Evolutionary conservation across 257 asterid genomes (phyloP), one percentile per base, ranked within the genome.

Genomic region (Ophiorrhiza pumila): DNA sequence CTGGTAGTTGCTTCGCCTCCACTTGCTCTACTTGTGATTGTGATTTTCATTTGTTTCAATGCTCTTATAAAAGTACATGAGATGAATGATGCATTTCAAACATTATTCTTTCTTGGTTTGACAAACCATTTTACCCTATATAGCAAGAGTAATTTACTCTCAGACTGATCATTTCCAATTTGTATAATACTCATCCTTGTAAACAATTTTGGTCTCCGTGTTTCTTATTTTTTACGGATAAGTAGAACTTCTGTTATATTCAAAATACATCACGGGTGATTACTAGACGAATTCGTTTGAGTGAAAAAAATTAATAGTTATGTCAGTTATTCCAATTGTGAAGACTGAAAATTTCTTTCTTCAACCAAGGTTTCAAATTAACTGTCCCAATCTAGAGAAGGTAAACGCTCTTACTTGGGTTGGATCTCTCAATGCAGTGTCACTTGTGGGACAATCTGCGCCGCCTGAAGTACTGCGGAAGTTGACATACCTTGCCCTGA

Each of bases 381-480:
- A n/a, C 15, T 55, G 0, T 55, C 17, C 32, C 10, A 5, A 23
- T 27, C 7, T 27, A 9, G 11, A 56, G 42, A 25, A 34, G 29
- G 18, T 12, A 11, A 18, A 32, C n/a, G 11, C 5, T 4, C 14
- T 9, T 5, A 57, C 31, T 22, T 57, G 55, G 2, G 2, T 17
- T 15, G 50, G 47, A n/a, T 69, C 39, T 56, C 15, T 77, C 67
- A 77, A 31, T 80, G 82, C 84, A 89, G 98, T 53, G 46, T 87
- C 97, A 18, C 82, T 93, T 47, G 91, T 93, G 34, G 98, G 98
- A 62, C 96, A 88, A 78, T 83, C 98, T 8, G 96, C 98, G 23
- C 90, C 93, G 13, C 91, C 96, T 11, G 95, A 93, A 74, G 78
- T 88, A 52, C 72, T 93, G 80, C 93, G 83, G 80, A 93, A 91